These are phyloP conservation scores for Coleophoma cylindrospora DNA, from an alignment of 2,329 filamentous ascomycete genomes.

Conservation along the genomic window DNA sequence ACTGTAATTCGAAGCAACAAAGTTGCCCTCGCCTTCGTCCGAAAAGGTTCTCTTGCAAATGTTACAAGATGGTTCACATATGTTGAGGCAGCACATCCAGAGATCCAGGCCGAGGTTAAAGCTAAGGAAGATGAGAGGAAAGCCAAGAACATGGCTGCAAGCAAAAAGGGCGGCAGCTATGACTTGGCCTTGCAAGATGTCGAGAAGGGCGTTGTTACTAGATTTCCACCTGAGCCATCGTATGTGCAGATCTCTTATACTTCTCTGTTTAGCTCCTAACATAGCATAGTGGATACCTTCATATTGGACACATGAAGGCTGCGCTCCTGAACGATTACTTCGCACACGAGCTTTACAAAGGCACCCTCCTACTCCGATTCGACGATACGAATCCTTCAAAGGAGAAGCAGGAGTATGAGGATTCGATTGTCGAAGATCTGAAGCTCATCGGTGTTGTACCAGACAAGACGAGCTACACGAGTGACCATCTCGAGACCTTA, in stretches of 20 bases:
- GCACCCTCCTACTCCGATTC: slow-evolving; percentile 85
- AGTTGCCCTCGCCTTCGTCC: slow-evolving; percentile 75
- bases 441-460: slow-evolving; percentile 88
- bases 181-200: slow-evolving; percentile 82
- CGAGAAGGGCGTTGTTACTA: slow-evolving; percentile 83
- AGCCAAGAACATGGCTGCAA: slow-evolving; percentile 63
- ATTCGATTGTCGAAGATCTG: slow-evolving; percentile 88
- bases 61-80: slow-evolving; percentile 83
- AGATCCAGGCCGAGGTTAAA: slow-evolving; percentile 68
- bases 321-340: slow-evolving; percentile 95
- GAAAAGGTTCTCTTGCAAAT: slow-evolving; percentile 72
- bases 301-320: slow-evolving; percentile 94
- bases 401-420: slow-evolving; percentile 94
- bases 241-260: slow-evolving; percentile 34
- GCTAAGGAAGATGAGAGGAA: slow-evolving; percentile 62
- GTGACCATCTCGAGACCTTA: slow-evolving; percentile 90
- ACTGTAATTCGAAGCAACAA: slow-evolving; percentile 77
- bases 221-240: slow-evolving; percentile 93
- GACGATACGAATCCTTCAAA: slow-evolving; percentile 98
- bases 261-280: slow-evolving; percentile 6
- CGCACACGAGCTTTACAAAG: slow-evolving; percentile 87
- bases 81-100: slow-evolving; percentile 75
- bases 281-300: slow-evolving; percentile 63
- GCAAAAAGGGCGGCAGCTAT: slow-evolving; percentile 79
- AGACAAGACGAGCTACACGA: slow-evolving; percentile 82